These are phyloP conservation scores for Saccharomycopsis sp. DNA, from an alignment of 805 yeast genomes.

Conservation along the genomic window DNA sequence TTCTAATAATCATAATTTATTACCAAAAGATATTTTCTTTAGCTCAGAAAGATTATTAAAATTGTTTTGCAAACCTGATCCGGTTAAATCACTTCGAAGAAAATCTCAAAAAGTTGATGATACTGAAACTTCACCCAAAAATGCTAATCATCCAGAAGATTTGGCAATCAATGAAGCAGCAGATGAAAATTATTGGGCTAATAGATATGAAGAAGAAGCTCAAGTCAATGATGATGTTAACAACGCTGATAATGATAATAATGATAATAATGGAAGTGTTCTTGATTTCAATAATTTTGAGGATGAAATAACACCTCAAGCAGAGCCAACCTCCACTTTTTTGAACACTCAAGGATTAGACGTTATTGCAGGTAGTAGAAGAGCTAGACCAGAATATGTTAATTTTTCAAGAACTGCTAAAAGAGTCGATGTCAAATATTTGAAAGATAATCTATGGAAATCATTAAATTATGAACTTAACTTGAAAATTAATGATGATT, in stretches of 20 bases:
- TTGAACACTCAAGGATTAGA: constrained; percentile 20
- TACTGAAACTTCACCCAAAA: background rate
- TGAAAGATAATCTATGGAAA: constrained; percentile 72
- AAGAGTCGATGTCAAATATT: constrained; percentile 60
- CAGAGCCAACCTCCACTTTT: too few relatives aligned
- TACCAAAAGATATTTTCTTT: constrained; percentile 70
- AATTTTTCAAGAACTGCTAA: constrained; percentile 66
- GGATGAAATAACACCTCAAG: constrained; percentile 18
- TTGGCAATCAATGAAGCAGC: constrained; percentile 28
- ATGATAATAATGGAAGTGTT: constrained; percentile 19
- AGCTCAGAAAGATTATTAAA: constrained; percentile 57
- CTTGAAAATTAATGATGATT: constrained; percentile 22
- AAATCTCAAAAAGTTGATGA: background rate
- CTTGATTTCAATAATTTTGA: constrained; percentile 22
- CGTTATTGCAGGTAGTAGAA: constrained; percentile 22
- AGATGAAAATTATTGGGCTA: constrained; percentile 69
- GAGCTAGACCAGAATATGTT: constrained; percentile 33
- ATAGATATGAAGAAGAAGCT: constrained; percentile 37
- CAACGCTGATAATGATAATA: constrained; percentile 21
- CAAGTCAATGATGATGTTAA: constrained; percentile 25
- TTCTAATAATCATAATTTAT: constrained; percentile 34
- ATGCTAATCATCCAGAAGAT: constrained; percentile 15
- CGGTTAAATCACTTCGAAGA: constrained; percentile 7
- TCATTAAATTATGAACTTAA: constrained; percentile 28
- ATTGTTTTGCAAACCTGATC: constrained; percentile 58